Evolutionary conservation across 1,139 yeast genomes (phyloP), one percentile per base, ranked within the genome.

Genomic region (Suhomyces guaymorum): DNA sequence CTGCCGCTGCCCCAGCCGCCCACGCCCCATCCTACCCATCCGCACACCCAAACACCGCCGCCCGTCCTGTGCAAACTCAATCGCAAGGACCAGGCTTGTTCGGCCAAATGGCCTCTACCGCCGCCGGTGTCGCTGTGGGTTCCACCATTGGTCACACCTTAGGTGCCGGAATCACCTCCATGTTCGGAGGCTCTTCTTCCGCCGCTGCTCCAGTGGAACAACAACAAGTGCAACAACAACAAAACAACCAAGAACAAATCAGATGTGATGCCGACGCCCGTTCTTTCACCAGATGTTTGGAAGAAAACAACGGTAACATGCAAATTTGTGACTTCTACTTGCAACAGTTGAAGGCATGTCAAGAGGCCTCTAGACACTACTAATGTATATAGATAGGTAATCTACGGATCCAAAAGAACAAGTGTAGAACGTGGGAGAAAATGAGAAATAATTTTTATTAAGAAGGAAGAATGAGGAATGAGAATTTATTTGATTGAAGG

Each of bases 61-160:
- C 69, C 26, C 52, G 39, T 17, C 59, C 63, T 16, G 72, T 74
- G 36, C 76, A 69, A 59, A 47, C 52, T 15, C 86, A 80, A 59
- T 51, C 48, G 19, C 61, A 55, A 48, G 63, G 61, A 20, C 97
- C 98, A 34, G 97, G 97, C 51, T 58, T 92, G 60, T 90, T 92
- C 57, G 86, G 94, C 42, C 96, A 92, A 67, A 92, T 92, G 97
- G 97, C 97, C 20, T 75, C 95, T 28, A 92, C 98, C 37, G 98
- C 98, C 42, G 98, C 97, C 36, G 98, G 98, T 78, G 98, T 92
- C 24, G 98, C 97, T 34, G 97, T 92, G 40, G 98, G 98, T 55
- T 86, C 96, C 38, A 82, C 97, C 46, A 81, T 90, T 42, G 98
- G 98, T 43, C 98, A 92, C 73, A 88, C 97, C 32, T 52, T 92